phyloP scores from a whole-genome alignment of 202 grass and related monocot species.

The Zoysia matrella region DNA sequence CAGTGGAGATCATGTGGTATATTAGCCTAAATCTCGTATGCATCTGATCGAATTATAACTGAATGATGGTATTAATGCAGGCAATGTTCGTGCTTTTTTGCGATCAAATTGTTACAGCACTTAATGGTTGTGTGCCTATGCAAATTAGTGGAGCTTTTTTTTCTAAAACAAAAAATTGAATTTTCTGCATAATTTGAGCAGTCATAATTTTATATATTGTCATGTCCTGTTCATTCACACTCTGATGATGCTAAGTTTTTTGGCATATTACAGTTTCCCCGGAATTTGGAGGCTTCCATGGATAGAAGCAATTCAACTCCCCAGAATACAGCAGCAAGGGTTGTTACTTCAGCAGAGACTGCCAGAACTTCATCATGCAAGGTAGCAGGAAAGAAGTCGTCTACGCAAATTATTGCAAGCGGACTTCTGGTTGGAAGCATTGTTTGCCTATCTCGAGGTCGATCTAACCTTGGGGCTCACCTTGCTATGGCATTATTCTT shows the following conservation, averaged over 20 bases:
- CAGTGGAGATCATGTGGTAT: neutral
- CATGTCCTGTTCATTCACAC: neutral
- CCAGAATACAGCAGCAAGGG: slow-evolving; percentile 13
- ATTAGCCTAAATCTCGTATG: neutral
- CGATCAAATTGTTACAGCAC: slow-evolving; percentile 1
- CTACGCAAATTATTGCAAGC: slow-evolving; percentile 61
- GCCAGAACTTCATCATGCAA: slow-evolving; percentile 29
- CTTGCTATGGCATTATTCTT: slow-evolving; percentile 73
- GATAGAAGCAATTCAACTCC: slow-evolving; percentile 31
- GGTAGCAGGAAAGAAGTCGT: slow-evolving; percentile 48
- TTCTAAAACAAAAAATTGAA: neutral
- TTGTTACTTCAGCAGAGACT: slow-evolving; percentile 26
- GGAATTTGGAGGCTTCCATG: slow-evolving; percentile 36
- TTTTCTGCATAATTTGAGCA: neutral
- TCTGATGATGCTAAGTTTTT: slow-evolving; percentile 37
- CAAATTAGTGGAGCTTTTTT: neutral
- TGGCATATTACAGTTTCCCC: slow-evolving; percentile 67
- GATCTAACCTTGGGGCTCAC: slow-evolving; percentile 64
- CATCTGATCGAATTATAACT: slow-evolving; percentile 7
- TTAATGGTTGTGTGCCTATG: neutral
- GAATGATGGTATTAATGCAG: neutral
- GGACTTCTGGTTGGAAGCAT: slow-evolving; percentile 79
- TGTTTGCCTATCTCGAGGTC: slow-evolving; percentile 70
- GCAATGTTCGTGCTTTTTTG: slow-evolving; percentile 2
- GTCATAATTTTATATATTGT: slow-evolving; percentile 15